Conservation (phyloP, 2,329 filamentous ascomycete species). For the Cytospora piceicola region DNA sequence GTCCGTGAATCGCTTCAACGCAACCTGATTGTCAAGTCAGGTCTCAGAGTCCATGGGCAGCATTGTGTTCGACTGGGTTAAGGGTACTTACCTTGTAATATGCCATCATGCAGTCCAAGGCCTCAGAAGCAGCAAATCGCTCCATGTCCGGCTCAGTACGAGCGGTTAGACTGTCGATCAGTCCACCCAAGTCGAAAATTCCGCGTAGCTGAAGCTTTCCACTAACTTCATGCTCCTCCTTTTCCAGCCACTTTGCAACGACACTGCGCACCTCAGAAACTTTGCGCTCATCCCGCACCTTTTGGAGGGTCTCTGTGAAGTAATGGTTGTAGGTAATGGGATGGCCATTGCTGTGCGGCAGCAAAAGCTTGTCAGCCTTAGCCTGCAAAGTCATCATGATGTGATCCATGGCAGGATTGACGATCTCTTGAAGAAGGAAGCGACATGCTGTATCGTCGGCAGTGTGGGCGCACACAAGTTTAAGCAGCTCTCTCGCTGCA, state of each 20-base stretch:
- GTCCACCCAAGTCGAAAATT: constrained; percentile 1
- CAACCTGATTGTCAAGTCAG: constrained; percentile 42
- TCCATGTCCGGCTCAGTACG: constrained; percentile 35
- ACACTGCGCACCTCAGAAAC: not conserved
- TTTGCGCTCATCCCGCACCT: constrained; percentile 33
- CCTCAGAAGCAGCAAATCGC: constrained; percentile 38
- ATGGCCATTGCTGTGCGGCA: constrained; percentile 43
- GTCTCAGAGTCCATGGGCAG: not conserved
- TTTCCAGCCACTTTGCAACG: constrained; percentile 1
- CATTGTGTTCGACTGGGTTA: not conserved
- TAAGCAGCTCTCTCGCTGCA: constrained; percentile 9
- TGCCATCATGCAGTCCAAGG: constrained; percentile 41
- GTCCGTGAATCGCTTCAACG: constrained; percentile 49
- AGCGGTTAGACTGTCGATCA: not conserved
- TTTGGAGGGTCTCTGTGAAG: constrained; percentile 46
- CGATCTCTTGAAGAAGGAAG: not conserved
- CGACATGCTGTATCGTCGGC: not conserved
- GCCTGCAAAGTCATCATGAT: constrained; percentile 36
- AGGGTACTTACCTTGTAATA: constrained; percentile 41
- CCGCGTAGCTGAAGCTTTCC: not conserved
- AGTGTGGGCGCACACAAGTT: constrained; percentile 6
- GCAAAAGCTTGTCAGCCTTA: constrained; percentile 47
- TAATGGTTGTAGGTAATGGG: constrained; percentile 59
- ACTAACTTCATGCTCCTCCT: not conserved
- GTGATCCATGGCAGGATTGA: constrained; percentile 33